Conservation (phyloP, 768 basidiomycete genomes). For the Cystobasidium onofrii region DNA sequence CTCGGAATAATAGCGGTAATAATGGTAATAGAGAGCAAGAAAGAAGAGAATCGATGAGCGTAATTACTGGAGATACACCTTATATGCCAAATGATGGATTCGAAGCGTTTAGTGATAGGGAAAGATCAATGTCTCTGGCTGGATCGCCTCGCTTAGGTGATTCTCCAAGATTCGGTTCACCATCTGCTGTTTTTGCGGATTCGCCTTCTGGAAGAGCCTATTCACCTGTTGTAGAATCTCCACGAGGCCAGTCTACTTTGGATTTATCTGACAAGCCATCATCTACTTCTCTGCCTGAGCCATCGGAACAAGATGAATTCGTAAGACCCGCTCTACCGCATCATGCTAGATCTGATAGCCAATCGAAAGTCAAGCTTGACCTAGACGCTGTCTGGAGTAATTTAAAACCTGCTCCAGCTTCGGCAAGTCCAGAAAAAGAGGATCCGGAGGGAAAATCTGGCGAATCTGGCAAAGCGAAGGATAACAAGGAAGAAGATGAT, state of each 20-base stretch:
- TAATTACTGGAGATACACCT: neutral
- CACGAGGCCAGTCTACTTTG: neutral
- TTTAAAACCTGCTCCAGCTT: slow-evolving; percentile 33
- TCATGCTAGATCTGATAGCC: slow-evolving; percentile 23
- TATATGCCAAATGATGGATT: neutral
- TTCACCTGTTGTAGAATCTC: neutral
- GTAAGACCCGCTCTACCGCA: slow-evolving; percentile 12
- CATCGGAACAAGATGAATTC: neutral
- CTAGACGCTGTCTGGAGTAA: slow-evolving; percentile 40
- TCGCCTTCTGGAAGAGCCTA: neutral
- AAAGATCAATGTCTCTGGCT: slow-evolving; percentile 16
- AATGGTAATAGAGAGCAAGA: neutral
- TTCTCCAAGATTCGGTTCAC: slow-evolving; percentile 12
- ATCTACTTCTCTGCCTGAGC: neutral
- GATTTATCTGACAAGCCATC: neutral
- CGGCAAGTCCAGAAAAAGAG: neutral
- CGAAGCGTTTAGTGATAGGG: neutral
- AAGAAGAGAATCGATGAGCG: neutral
- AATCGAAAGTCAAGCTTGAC: slow-evolving; percentile 36
- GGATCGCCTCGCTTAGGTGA: neutral
- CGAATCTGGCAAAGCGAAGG: neutral
- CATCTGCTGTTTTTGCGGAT: neutral
- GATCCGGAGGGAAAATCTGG: neutral
- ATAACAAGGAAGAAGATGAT: slow-evolving; percentile 1
- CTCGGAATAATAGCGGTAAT: neutral